Conservation (phyloP, 208 protist species). For the Leishmania martiniquensis region DNA sequence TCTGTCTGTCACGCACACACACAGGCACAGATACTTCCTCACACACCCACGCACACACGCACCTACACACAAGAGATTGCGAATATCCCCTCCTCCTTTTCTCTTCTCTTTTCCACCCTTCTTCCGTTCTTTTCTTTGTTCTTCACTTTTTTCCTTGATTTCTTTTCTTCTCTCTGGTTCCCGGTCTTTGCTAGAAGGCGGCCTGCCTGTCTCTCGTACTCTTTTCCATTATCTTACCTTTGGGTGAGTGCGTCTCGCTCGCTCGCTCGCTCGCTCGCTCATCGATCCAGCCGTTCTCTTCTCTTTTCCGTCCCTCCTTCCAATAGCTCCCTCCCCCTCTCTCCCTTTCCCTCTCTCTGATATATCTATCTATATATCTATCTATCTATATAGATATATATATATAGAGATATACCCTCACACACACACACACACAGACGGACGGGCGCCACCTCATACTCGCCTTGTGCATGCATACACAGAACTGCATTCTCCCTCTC, state of each 20-base stretch:
- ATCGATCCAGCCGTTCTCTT: neutral
- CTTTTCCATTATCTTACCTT: neutral
- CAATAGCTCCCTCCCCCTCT: slow-evolving; percentile 6
- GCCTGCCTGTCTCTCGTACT: neutral
- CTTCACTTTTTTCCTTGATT: neutral
- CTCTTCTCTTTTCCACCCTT: neutral
- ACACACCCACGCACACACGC: neutral
- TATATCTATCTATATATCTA: too few relatives aligned
- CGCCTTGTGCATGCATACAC: slow-evolving; percentile 2
- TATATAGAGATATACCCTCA: too few relatives aligned
- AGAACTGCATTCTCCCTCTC: neutral
- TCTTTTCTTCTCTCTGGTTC: neutral
- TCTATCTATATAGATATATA: too few relatives aligned
- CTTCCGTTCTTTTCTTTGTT: neutral
- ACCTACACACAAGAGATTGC: neutral
- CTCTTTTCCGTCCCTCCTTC: too few relatives aligned
- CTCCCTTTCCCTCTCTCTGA: neutral
- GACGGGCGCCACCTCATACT: too few relatives aligned
- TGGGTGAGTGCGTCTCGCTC: neutral
- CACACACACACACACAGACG: neutral
- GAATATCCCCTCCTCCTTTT: neutral
- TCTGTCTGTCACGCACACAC: neutral
- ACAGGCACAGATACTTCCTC: too few relatives aligned
- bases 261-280: neutral
- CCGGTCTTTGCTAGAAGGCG: neutral